These are phyloP conservation scores for Leccinum fallax DNA, from an alignment of 1,284 basidiomycete species.

Conservation along the genomic window DNA sequence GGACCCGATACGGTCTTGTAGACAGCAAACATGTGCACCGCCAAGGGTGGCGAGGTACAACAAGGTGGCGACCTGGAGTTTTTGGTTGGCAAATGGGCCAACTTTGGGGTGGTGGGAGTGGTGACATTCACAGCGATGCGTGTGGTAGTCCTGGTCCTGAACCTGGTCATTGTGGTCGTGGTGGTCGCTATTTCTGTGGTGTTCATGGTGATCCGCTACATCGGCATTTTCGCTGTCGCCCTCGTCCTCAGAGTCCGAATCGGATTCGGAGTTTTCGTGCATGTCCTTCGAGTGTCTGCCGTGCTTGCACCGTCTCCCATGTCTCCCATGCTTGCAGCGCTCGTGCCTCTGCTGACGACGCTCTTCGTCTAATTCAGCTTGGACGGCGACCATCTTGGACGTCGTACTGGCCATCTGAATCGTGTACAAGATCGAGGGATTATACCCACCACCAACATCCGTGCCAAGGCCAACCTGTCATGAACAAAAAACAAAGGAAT, in stretches of 20 bases:
- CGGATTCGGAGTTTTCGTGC: neutral
- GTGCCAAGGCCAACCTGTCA: conserved; percentile 79
- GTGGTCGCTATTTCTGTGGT: neutral
- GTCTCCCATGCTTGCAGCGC: conserved; percentile 1
- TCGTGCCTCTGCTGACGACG: conserved; percentile 3
- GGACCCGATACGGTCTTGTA: conserved; percentile 71
- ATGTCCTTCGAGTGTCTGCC: neutral
- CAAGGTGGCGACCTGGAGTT: conserved; percentile 73
- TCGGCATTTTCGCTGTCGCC: neutral
- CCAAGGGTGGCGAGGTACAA: conserved; percentile 91
- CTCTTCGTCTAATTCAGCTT: conserved; percentile 26
- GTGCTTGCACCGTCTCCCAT: neutral
- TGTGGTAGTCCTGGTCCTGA: neutral
- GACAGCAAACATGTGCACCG: conserved; percentile 80
- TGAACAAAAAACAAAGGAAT: neutral
- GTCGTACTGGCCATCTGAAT: conserved; percentile 83
- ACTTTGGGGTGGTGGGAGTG: neutral
- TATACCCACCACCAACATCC: conserved; percentile 86
- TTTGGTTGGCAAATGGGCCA: conserved; percentile 53
- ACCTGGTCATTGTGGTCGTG: neutral
- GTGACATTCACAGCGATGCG: neutral
- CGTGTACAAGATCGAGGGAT: conserved; percentile 77
- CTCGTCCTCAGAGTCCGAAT: conserved; percentile 4
- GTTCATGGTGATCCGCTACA: neutral
- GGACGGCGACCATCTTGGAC: conserved; percentile 69